Percentiles rank a stretch among this genome's conserved stretches.
phyloP scores from a whole-genome alignment of 805 yeast genomes.

The Suhomyces sp. region DNA sequence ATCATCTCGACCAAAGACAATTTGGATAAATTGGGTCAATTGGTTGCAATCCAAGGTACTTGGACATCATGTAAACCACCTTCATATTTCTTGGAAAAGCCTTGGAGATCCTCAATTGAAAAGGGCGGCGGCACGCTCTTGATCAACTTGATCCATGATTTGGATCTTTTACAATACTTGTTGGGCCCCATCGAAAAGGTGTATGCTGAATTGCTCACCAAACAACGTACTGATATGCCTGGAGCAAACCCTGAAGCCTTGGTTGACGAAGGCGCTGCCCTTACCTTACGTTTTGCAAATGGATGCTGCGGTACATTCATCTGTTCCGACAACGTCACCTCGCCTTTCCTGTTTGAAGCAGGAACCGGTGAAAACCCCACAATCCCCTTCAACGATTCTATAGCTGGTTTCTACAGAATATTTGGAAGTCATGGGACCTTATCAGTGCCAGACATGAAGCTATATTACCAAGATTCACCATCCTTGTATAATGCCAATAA shows the following conservation, averaged over 20 bases:
- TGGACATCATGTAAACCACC: constrained; percentile 38
- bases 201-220: constrained; percentile 33
- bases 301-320: constrained; percentile 37
- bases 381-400: constrained; percentile 26
- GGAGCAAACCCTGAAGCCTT: constrained; percentile 1
- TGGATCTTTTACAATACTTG: constrained; percentile 36
- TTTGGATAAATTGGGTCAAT: constrained; percentile 26
- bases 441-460: constrained; percentile 35
- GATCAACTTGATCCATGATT: constrained; percentile 39
- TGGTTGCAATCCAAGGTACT: constrained; percentile 37
- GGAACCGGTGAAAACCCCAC: constrained; percentile 42
- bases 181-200: constrained; percentile 37
- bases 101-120: constrained; percentile 29
- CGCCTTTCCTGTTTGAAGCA: constrained; percentile 37
- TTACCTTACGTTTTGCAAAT: constrained; percentile 28
- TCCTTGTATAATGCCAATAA: constrained; percentile 3
- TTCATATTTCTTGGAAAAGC: constrained; percentile 28
- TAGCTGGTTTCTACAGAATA: constrained; percentile 33
- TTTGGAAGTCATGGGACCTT: constrained; percentile 40
- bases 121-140: constrained; percentile 37
- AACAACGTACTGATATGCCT: constrained; percentile 21
- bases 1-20: constrained; percentile 32
- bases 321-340: constrained; percentile 36
- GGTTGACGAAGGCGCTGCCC: constrained; percentile 40
- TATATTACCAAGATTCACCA: constrained; percentile 25